These are phyloP conservation scores for Boletus eberwhitei DNA, from an alignment of 768 basidiomycete species.

Conservation along the genomic window DNA sequence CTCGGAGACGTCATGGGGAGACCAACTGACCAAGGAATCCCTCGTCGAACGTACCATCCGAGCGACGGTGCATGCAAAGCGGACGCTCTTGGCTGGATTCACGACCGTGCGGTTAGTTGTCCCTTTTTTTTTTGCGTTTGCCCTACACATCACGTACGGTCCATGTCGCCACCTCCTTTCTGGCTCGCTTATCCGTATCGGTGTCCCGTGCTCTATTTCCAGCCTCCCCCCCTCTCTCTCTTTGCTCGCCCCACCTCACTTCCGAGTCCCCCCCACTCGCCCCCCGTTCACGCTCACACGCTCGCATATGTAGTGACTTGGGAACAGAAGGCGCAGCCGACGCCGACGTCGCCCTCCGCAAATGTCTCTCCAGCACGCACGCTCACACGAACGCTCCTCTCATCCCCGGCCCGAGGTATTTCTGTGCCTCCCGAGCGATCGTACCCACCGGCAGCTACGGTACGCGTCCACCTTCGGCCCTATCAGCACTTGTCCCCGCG, in stretches of 20 bases:
- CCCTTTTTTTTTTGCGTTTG: not conserved
- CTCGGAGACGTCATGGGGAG: slow-evolving; percentile 56
- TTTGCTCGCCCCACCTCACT: no score
- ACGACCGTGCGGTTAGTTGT: slow-evolving; percentile 52
- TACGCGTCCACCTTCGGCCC: slow-evolving; percentile 12
- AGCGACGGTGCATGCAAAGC: slow-evolving; percentile 55
- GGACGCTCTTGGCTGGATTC: slow-evolving; percentile 59
- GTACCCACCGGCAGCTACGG: slow-evolving; percentile 61
- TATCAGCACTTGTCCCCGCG: not conserved
- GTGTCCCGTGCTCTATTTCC: not conserved
- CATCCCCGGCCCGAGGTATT: slow-evolving; percentile 62
- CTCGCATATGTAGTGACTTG: slow-evolving; percentile 42
- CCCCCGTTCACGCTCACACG: not conserved
- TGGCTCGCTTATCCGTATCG: slow-evolving; percentile 1
- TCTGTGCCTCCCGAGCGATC: slow-evolving; percentile 57
- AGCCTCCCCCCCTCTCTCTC: no score
- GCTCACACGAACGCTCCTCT: slow-evolving; percentile 41
- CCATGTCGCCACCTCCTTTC: not conserved
- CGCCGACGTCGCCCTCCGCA: slow-evolving; percentile 55
- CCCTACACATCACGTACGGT: not conserved
- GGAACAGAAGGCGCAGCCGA: slow-evolving; percentile 69
- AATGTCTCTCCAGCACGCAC: slow-evolving; percentile 46
- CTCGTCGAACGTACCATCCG: slow-evolving; percentile 57
- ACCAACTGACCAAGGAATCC: slow-evolving; percentile 58
- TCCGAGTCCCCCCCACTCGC: no score